These are phyloP conservation scores for Aspergillus udagawae DNA, from an alignment of 2,329 filamentous ascomycete species.

Conservation along the genomic window DNA sequence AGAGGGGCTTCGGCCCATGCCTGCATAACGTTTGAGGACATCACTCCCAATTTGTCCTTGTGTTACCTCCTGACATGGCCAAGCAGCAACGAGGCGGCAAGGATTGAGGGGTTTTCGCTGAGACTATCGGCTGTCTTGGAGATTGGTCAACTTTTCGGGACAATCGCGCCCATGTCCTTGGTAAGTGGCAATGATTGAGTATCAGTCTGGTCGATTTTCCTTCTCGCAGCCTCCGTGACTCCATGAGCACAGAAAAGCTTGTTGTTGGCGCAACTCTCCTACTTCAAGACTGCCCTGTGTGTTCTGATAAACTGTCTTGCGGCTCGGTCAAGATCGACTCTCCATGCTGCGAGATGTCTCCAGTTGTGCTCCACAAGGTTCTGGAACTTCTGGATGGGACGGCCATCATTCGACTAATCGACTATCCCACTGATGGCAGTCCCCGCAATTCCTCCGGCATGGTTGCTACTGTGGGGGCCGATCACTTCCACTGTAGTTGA, in stretches of 20 bases:
- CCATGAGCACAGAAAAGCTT: not conserved
- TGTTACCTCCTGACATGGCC: conserved; percentile 12
- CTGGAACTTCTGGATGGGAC: conserved; percentile 3
- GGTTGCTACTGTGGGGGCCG: not conserved
- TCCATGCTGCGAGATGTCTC: not conserved
- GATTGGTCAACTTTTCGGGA: not conserved
- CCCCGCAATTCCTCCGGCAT: conserved; percentile 8
- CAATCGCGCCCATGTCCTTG: not conserved
- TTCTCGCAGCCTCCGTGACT: not conserved
- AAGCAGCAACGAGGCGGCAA: conserved; percentile 8
- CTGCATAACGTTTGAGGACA: conserved; percentile 2
- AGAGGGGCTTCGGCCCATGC: not conserved
- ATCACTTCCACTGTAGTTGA: not conserved
- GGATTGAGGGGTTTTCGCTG: not conserved
- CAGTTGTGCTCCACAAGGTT: not conserved
- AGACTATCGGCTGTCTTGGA: not conserved
- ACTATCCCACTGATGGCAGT: not conserved
- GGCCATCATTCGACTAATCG: not conserved
- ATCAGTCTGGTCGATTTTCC: not conserved
- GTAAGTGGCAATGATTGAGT: not conserved
- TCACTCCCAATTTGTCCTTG: conserved; percentile 6
- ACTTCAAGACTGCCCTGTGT: too few relatives aligned
- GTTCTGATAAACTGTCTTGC: not conserved
- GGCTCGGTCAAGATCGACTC: not conserved
- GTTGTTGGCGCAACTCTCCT: not conserved